Evolutionary conservation across 2,329 filamentous ascomycete species (phyloP).

Genomic region (Ceratocystiopsis minuta): DNA sequence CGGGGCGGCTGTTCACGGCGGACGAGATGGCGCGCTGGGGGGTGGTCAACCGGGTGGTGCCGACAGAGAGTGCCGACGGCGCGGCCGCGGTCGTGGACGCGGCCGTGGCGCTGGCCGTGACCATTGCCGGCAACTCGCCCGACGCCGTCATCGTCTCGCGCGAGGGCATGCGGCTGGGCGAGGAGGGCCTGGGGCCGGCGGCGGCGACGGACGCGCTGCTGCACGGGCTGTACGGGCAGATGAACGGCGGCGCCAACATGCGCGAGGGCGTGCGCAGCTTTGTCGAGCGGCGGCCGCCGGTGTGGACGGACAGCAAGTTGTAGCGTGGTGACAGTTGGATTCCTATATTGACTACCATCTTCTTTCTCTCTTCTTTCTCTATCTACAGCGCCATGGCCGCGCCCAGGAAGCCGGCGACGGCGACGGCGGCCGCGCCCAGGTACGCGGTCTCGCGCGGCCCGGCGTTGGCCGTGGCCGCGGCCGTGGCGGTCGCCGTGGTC

Average conservation of each 20-base stretch:
- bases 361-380: too few relatives aligned
- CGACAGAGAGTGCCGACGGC: slow-evolving; percentile 19
- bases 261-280: slow-evolving; percentile 58
- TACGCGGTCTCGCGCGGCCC: slow-evolving; percentile 1
- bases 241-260: slow-evolving; percentile 54
- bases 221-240: slow-evolving; percentile 37
- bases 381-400: slow-evolving; percentile 1
- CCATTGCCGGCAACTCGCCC: slow-evolving; percentile 49
- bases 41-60: slow-evolving; percentile 48
- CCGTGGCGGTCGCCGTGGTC: background rate
- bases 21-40: slow-evolving; percentile 46
- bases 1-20: slow-evolving; percentile 41
- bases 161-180: slow-evolving; percentile 52
- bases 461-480: slow-evolving; percentile 1
- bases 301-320: slow-evolving; percentile 47
- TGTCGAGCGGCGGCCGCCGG: slow-evolving; percentile 54
- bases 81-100: slow-evolving; percentile 36
- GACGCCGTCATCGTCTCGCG: slow-evolving; percentile 60
- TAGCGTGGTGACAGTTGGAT: slow-evolving; percentile 14
- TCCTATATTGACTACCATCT: too few relatives aligned
- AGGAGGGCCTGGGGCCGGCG: slow-evolving; percentile 50
- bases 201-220: slow-evolving; percentile 39
- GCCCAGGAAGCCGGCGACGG: slow-evolving; percentile 1
- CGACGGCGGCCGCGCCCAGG: slow-evolving; percentile 1
- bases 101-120: slow-evolving; percentile 41